Base-by-base conservation (phyloP, 305 asterid genomes). In the Rubia occidens region DNA sequence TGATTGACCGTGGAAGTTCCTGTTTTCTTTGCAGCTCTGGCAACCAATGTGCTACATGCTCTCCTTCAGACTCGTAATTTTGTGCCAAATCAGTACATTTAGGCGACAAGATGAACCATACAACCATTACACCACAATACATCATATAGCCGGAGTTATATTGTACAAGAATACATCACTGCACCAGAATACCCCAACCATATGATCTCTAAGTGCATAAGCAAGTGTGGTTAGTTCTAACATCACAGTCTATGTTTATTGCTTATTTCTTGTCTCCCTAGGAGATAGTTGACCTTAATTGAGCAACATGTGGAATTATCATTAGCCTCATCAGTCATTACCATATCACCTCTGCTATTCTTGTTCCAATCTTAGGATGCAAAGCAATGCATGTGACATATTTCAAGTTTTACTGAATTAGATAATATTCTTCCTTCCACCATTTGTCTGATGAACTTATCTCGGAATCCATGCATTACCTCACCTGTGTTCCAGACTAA, bases 261-360 rank as follows among this genome's bases (percentile, higher is more conserved):
- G 18, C 9, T 64, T 18, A 39, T 40, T 10, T 39, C 13, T 64
- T 64, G 11, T 18, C 37, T 21, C 17, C 6, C 32, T 40, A 26
- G 54, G 11, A 20, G 11, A 64, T 42, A 26, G 69, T 24, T 65
- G 58, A 21, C 60, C 45, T 35, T 66, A 37, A 66, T 66, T 45
- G 3, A 47, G 70, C 45, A 47, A 26, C 45, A n/a, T 32, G 42
- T 13, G 26, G 60, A 47, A 24, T 3, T 6, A 37, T 44, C 10
- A 44, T 44, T 44, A 44, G 49, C 49, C 49, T 45, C 9, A 21
- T 24, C 32, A 21, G 37, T 26, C 29, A 26, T 26, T 2, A 26
- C 29, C 60, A 60, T 53, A 45, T 69, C 59, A 68, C 74, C 64
- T 72, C 21, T 49, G 74, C 37, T 32, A 74, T 79, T 74, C 60